Evolutionary conservation across 2,329 filamentous ascomycete species (phyloP).

Genomic region (Apiospora malaysiana): DNA sequence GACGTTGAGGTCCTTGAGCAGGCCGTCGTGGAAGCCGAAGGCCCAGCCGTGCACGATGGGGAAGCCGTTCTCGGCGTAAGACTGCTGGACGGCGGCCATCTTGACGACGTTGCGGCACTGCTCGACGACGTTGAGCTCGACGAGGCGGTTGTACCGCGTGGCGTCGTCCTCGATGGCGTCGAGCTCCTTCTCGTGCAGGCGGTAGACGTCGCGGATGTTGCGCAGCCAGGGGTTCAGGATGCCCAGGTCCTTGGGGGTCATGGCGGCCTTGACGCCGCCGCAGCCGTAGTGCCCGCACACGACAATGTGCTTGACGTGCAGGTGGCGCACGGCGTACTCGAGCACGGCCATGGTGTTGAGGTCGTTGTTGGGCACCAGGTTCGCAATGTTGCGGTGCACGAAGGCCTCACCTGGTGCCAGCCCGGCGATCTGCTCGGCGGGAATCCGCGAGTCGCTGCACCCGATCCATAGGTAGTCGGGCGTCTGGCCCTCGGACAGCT

Average conservation of each 20-base stretch:
- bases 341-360: constrained; percentile 82
- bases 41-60: constrained; percentile 78
- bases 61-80: constrained; percentile 65
- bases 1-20: constrained; percentile 69
- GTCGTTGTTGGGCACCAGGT: constrained; percentile 81
- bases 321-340: constrained; percentile 82
- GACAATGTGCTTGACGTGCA: constrained; percentile 82
- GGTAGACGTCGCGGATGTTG: constrained; percentile 77
- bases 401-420: constrained; percentile 90
- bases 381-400: constrained; percentile 94
- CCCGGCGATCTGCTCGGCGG: constrained; percentile 86
- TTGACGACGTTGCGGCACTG: constrained; percentile 81
- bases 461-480: constrained; percentile 87
- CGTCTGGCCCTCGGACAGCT: constrained; percentile 67
- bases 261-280: constrained; percentile 77
- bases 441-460: constrained; percentile 88
- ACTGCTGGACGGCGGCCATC: constrained; percentile 80
- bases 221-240: constrained; percentile 76
- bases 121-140: constrained; percentile 83
- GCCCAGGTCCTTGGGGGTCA: constrained; percentile 73
- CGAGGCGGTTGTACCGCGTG: constrained; percentile 71
- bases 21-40: constrained; percentile 71
- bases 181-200: constrained; percentile 73
- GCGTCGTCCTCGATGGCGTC: constrained; percentile 65
- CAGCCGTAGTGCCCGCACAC: constrained; percentile 83